Conservation (phyloP, 1,284 basidiomycete species). For the Rhodotorula sp. region DNA sequence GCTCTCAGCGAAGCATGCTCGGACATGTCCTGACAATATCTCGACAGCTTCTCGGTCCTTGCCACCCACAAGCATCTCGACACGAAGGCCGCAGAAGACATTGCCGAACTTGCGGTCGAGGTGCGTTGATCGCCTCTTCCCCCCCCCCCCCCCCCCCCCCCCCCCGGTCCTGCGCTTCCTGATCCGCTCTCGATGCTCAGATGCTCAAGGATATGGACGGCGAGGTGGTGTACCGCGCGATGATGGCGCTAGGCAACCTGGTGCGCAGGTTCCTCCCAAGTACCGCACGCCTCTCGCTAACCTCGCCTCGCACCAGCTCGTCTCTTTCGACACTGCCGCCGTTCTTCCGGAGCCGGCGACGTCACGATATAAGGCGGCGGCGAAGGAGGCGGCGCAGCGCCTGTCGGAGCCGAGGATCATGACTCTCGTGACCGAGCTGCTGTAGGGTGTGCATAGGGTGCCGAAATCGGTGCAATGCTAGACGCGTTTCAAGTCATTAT, state of each 20-base stretch:
- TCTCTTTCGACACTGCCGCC: constrained; percentile 46
- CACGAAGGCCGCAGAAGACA: constrained; percentile 20
- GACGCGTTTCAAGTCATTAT: no score
- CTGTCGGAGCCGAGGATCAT: constrained; percentile 50
- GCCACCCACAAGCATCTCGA: constrained; percentile 48
- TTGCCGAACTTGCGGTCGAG: constrained; percentile 25
- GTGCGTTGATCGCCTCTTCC: constrained; percentile 7
- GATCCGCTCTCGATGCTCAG: constrained; percentile 50
- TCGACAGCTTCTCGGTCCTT: constrained; percentile 52
- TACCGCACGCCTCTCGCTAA: neutral
- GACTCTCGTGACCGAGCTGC: constrained; percentile 49
- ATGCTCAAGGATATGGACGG: constrained; percentile 69
- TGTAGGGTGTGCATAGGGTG: neutral
- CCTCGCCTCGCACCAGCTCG: constrained; percentile 41
- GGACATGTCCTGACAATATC: neutral
- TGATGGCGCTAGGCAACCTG: constrained; percentile 85
- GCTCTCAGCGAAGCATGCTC: no score
- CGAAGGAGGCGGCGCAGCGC: constrained; percentile 44
- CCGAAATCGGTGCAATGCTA: neutral
- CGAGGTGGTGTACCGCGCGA: constrained; percentile 78
- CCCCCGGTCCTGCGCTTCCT: neutral
- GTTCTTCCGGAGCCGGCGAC: constrained; percentile 35
- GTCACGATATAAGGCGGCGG: constrained; percentile 28
- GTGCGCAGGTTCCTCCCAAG: constrained; percentile 54
- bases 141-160: no score